phyloP scores from a whole-genome alignment of 2,329 filamentous ascomycete genomes.

The Ascochyta rabiei region DNA sequence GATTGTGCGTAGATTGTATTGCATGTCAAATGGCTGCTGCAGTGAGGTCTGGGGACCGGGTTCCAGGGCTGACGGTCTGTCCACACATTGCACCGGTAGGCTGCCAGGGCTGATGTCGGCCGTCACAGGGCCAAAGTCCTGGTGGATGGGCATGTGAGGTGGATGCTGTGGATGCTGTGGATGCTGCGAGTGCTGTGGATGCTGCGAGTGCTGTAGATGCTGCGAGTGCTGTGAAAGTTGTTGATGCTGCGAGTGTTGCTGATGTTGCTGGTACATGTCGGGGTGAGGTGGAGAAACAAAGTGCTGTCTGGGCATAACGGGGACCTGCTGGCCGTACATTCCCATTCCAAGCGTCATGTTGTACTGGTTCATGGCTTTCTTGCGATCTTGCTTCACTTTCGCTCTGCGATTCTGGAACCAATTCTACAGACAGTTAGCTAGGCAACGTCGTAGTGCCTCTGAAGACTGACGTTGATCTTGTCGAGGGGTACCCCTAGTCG shows the following conservation, averaged over 20 bases:
- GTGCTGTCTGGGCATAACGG: constrained; percentile 30
- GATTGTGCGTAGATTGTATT: constrained; percentile 41
- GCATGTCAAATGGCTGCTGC: constrained; percentile 45
- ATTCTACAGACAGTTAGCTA: constrained; percentile 52
- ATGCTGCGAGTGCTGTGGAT: constrained; percentile 23
- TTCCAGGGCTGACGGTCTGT: constrained; percentile 41
- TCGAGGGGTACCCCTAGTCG: constrained; percentile 56
- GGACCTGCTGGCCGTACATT: constrained; percentile 26
- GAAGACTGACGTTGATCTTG: constrained; percentile 59
- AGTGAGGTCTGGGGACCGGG: constrained; percentile 38
- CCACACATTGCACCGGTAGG: constrained; percentile 40
- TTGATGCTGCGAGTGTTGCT: constrained; percentile 3
- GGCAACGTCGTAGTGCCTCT: not conserved
- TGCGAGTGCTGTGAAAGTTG: constrained; percentile 5
- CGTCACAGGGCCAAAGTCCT: constrained; percentile 35
- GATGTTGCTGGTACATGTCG: constrained; percentile 16
- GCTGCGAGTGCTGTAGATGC: not conserved
- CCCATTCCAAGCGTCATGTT: constrained; percentile 43
- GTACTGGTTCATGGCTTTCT: constrained; percentile 52
- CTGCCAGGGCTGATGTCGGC: constrained; percentile 46
- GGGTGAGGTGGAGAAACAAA: constrained; percentile 10
- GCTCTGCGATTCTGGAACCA: constrained; percentile 62
- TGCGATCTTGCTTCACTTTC: constrained; percentile 60
- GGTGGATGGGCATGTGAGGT: constrained; percentile 35
- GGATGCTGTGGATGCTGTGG: constrained; percentile 27